These are phyloP conservation scores for Lentinus polychrous DNA, from an alignment of 1,284 basidiomycete species.

Conservation along the genomic window DNA sequence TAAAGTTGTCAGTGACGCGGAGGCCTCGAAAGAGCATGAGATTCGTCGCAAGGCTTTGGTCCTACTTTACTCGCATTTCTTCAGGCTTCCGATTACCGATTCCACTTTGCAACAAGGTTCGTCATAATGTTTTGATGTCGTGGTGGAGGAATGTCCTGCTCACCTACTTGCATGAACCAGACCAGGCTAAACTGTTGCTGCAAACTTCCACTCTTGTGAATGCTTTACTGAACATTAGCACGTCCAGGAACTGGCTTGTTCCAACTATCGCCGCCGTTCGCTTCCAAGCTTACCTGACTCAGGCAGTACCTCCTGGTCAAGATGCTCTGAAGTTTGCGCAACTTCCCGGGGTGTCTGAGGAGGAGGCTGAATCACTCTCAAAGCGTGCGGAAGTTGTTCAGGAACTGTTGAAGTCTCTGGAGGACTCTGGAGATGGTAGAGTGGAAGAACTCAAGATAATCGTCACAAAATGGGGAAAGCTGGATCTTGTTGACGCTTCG, in stretches of 20 bases:
- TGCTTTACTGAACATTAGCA: conserved; percentile 78
- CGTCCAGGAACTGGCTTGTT: conserved; percentile 88
- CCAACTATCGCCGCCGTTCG: conserved; percentile 78
- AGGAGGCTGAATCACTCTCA: conserved; percentile 37
- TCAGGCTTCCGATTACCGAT: conserved; percentile 63
- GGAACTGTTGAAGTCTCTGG: conserved; percentile 43
- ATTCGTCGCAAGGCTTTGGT: conserved; percentile 51
- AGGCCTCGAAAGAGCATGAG: conserved; percentile 27
- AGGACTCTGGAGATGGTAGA: conserved; percentile 46
- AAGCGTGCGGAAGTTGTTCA: conserved; percentile 35
- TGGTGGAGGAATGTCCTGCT: no score
- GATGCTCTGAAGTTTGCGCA: conserved; percentile 52
- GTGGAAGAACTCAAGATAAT: conserved; percentile 62
- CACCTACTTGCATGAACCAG: no score
- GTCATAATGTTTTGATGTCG: no score
- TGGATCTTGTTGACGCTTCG: conserved; percentile 79
- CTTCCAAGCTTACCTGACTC: conserved; percentile 79
- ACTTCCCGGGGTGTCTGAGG: conserved; percentile 63
- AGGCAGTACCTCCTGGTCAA: conserved; percentile 70
- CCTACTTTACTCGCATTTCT: conserved; percentile 82
- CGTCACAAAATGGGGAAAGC: conserved; percentile 67
- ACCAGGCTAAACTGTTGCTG: conserved; percentile 63
- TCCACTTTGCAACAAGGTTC: conserved; percentile 57
- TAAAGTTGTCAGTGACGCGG: conserved; percentile 35
- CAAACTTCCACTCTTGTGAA: conserved; percentile 72